Evolutionary conservation across 2,329 filamentous ascomycete genomes (phyloP).

Genomic region (Diaporthe citrichinensis): DNA sequence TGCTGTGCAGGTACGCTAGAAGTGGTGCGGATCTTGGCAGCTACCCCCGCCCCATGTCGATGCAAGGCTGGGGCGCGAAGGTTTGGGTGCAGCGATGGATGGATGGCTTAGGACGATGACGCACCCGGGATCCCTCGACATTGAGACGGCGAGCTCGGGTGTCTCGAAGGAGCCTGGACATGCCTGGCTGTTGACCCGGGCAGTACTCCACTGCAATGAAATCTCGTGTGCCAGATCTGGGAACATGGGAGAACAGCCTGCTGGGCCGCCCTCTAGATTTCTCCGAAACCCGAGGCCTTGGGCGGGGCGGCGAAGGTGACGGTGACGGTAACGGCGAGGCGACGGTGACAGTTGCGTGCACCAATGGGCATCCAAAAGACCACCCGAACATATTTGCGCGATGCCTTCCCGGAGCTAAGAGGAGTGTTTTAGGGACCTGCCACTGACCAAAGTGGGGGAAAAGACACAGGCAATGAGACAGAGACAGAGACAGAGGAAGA

Average conservation of each 20-base stretch:
- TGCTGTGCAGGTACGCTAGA: not conserved
- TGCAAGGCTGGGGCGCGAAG: not conserved
- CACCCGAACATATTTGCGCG: too few species aligned
- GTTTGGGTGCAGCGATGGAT: constrained; percentile 6
- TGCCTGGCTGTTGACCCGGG: not conserved
- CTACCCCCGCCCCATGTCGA: constrained; percentile 1
- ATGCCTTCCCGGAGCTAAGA: not conserved
- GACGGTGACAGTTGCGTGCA: not conserved
- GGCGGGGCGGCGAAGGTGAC: not conserved
- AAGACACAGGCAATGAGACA: not conserved
- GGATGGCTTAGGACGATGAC: constrained; percentile 9
- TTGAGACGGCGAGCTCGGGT: not conserved
- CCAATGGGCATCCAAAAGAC: not conserved
- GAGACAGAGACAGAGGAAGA: not conserved
- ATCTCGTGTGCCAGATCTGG: not conserved
- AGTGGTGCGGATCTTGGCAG: constrained; percentile 24
- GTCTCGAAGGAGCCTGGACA: constrained; percentile 3
- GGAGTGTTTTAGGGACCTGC: not conserved
- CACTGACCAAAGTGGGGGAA: not conserved
- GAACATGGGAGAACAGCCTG: not conserved
- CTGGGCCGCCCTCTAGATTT: constrained; percentile 5
- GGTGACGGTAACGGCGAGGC: not conserved
- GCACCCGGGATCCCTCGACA: constrained; percentile 6
- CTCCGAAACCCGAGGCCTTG: constrained; percentile 15
- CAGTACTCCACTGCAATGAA: not conserved